These are phyloP conservation scores for Vitis vinifera DNA, from an alignment of 164 flowering plant genomes.

Conservation along the genomic window ASM3070453v1 NC_081807.1:2081501-2082000, in stretches of 20 bases:
- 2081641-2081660: constrained; percentile 51
- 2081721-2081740: constrained; percentile 43
- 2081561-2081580: constrained; percentile 32
- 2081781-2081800: constrained; percentile 53
- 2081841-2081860: constrained; percentile 57
- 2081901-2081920: constrained; percentile 59
- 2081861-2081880: constrained; percentile 72
- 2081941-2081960: constrained; percentile 47
- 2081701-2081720: constrained; percentile 56
- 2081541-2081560: constrained; percentile 53
- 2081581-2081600: constrained; percentile 30
- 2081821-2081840: constrained; percentile 57
- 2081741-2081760: constrained; percentile 54
- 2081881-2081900: constrained; percentile 47
- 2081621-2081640: constrained; percentile 38
- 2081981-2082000: constrained; percentile 59
- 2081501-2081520: constrained; percentile 44
- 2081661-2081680: constrained; percentile 49
- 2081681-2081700: constrained; percentile 60
- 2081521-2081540: constrained; percentile 49
- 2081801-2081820: constrained; percentile 41
- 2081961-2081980: constrained; percentile 82
- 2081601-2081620: constrained; percentile 30
- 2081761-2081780: constrained; percentile 62
- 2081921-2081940: constrained; percentile 46